Conservation (phyloP, 2,329 filamentous ascomycete genomes). For the Plectosphaerella cucumerina region DNA sequence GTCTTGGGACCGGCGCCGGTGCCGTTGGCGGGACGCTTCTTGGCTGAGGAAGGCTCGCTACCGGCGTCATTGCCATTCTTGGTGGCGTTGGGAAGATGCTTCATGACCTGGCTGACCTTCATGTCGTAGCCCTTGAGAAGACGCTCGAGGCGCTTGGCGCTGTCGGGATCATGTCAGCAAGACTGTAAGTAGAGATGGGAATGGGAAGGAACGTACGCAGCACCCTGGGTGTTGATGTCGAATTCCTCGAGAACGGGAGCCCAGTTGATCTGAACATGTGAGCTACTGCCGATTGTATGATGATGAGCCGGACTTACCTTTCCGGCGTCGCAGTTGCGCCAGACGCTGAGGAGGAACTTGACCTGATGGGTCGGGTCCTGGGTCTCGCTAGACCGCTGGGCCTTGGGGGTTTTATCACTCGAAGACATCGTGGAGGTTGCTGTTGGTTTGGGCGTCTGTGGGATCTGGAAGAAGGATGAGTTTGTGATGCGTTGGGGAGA, state of each 20-base stretch:
- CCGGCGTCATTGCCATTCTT: background rate
- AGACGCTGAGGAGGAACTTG: constrained; percentile 63
- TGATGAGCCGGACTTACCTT: constrained; percentile 39
- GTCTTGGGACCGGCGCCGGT: background rate
- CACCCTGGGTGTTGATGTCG: constrained; percentile 59
- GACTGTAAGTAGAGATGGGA: background rate
- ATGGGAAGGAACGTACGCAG: constrained; percentile 56
- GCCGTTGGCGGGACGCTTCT: background rate
- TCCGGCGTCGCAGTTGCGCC: constrained; percentile 55
- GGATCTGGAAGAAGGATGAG: background rate
- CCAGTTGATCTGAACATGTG: constrained; percentile 55
- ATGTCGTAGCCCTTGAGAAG: constrained; percentile 58
- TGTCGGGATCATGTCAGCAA: constrained; percentile 21
- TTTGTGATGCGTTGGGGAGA: background rate
- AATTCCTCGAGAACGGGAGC: constrained; percentile 60
- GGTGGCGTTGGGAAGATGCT: background rate
- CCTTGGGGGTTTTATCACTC: constrained; percentile 36
- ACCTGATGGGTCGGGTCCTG: constrained; percentile 38
- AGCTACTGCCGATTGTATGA: constrained; percentile 5
- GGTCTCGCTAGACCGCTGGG: background rate
- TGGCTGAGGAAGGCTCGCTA: background rate
- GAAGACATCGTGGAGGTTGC: constrained; percentile 9
- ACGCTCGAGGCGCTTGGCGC: constrained; percentile 65
- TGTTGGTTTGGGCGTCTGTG: background rate
- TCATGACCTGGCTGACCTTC: constrained; percentile 9